Evolutionary conservation across 345 rosid genomes (phyloP).

Genomic region (Melaleuca quinquenervia): DNA sequence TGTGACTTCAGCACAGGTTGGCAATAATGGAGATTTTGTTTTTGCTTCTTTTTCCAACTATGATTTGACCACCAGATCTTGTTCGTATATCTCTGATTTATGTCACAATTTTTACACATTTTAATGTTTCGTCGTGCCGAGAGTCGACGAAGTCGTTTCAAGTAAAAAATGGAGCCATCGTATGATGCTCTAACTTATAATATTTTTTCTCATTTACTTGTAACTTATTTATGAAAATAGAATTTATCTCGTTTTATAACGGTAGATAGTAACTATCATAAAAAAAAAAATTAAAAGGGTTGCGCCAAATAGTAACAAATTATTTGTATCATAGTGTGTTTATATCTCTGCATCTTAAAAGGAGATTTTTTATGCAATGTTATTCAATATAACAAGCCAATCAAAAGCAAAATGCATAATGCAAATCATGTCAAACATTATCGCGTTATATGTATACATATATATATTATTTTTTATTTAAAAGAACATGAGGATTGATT

Average conservation of each 20-base stretch:
- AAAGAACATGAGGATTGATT: neutral
- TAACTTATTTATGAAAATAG: neutral
- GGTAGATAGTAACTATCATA: neutral
- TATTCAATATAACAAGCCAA: neutral
- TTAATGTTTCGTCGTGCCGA: neutral
- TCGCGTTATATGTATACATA: no score
- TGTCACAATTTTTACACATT: neutral
- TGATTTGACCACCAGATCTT: neutral
- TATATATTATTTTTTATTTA: no score
- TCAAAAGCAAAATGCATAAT: neutral
- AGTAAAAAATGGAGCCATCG: neutral
- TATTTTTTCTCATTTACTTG: neutral
- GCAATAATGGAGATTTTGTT: neutral
- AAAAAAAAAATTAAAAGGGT: no score
- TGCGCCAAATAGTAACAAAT: neutral
- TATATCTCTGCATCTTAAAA: neutral
- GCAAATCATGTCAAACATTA: neutral
- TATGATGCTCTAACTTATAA: neutral
- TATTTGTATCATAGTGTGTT: neutral
- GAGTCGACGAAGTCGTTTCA: neutral
- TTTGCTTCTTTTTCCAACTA: neutral
- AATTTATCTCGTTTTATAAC: accelerated
- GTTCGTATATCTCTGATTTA: neutral
- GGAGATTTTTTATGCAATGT: neutral
- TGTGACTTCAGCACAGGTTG: neutral